Evolutionary conservation across 106 monocot species (phyloP).

Genomic region (Allium sativum): DNA sequence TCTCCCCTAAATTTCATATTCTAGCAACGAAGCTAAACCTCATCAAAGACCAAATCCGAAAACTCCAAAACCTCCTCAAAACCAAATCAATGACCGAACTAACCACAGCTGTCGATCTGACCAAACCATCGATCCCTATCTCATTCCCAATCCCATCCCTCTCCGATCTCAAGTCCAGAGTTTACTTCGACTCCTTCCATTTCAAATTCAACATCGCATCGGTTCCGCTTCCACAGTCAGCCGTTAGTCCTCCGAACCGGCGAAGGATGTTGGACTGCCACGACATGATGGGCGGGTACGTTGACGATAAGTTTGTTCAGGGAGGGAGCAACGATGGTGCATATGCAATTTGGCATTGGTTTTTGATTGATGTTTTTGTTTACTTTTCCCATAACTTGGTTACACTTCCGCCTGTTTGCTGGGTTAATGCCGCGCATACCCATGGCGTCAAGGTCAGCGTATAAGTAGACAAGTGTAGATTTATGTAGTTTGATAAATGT

Average conservation of each 20-base stretch:
- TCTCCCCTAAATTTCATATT: no score
- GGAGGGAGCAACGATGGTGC: conserved; percentile 66
- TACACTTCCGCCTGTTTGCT: conserved; percentile 78
- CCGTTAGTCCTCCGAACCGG: conserved; percentile 25
- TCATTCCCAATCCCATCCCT: conserved; percentile 74
- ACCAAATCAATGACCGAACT: neutral
- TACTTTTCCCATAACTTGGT: conserved; percentile 90
- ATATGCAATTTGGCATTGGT: conserved; percentile 91
- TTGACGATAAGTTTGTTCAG: conserved; percentile 75
- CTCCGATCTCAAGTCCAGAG: conserved; percentile 36
- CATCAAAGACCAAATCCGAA: neutral
- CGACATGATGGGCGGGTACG: conserved; percentile 85
- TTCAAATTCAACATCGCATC: conserved; percentile 75
- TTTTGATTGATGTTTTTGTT: conserved; percentile 84
- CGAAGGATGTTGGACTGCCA: conserved; percentile 83
- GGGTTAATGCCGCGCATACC: conserved; percentile 84
- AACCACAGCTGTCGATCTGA: conserved; percentile 14
- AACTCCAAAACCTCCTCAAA: neutral
- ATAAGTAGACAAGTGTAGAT: conserved; percentile 9
- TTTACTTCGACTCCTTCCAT: conserved; percentile 70
- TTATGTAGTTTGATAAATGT: neutral
- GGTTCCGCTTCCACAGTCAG: conserved; percentile 25
- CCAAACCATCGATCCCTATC: conserved; percentile 53
- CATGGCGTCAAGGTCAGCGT: conserved; percentile 86
- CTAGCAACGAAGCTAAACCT: no score